phyloP scores from a whole-genome alignment of 2,329 filamentous ascomycete genomes.

The Xylariaceae sp. region DNA sequence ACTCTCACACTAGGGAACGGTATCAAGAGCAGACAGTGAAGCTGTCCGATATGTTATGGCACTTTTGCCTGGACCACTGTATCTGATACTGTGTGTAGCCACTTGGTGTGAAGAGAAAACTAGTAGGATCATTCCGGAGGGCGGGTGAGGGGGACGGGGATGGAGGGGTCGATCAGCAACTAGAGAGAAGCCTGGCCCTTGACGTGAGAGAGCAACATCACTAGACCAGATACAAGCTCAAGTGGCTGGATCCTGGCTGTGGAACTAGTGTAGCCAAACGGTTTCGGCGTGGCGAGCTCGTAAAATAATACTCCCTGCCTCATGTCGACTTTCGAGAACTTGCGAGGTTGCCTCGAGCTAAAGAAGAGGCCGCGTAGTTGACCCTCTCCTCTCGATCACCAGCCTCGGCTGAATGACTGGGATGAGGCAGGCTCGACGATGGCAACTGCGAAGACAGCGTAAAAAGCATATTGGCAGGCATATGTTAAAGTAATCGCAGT shows the following conservation, averaged over 20 bases:
- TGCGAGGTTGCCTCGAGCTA: not conserved
- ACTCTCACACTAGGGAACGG: not conserved
- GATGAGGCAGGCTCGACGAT: constrained; percentile 10
- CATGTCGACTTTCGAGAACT: not conserved
- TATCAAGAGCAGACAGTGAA: not conserved
- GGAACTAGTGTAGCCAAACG: not conserved
- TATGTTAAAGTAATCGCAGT: not conserved
- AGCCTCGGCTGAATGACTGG: not conserved
- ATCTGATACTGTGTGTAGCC: constrained; percentile 10
- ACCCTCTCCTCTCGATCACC: not conserved
- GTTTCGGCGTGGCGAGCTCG: not conserved
- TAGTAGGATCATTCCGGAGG: not conserved
- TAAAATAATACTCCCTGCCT: constrained; percentile 3
- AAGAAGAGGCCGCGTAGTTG: not conserved
- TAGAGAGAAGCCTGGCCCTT: constrained; percentile 4
- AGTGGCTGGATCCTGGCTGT: not conserved
- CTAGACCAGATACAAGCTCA: not conserved
- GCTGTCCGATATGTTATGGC: not conserved
- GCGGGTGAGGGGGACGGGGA: not conserved
- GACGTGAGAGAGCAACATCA: not conserved
- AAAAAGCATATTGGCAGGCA: constrained; percentile 6
- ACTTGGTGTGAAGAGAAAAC: not conserved
- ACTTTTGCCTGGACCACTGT: not conserved
- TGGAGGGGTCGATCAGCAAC: constrained; percentile 4
- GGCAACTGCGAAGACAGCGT: constrained; percentile 9